Conservation (phyloP, 2,329 filamentous ascomycete species). For the Colletotrichum filicis region DNA sequence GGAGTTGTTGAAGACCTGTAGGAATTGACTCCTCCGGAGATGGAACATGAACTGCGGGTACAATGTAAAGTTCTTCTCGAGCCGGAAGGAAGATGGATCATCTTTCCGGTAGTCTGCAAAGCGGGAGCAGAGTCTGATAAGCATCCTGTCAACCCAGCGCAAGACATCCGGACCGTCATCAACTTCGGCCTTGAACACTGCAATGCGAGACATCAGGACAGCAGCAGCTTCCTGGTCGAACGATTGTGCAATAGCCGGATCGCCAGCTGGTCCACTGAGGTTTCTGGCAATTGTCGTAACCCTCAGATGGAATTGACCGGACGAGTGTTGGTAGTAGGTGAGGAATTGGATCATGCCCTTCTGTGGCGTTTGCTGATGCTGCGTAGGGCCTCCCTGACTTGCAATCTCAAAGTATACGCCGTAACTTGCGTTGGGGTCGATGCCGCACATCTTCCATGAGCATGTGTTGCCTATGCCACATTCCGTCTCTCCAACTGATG, state of each 20-base stretch:
- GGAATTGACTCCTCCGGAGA: slow-evolving; percentile 93
- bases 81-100: slow-evolving; percentile 93
- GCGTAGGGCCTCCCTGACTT: slow-evolving; percentile 86
- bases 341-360: slow-evolving; percentile 98
- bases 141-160: slow-evolving; percentile 98
- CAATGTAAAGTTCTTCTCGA: slow-evolving; percentile 98
- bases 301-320: slow-evolving; percentile 93
- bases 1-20: slow-evolving; percentile 99
- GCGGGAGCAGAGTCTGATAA: slow-evolving; percentile 93
- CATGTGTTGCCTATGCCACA: slow-evolving; percentile 99
- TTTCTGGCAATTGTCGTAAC: slow-evolving; percentile 95
- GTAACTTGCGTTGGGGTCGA: slow-evolving; percentile 93
- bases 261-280: slow-evolving; percentile 91
- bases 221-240: slow-evolving; percentile 99
- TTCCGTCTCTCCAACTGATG: slow-evolving; percentile 96
- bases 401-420: slow-evolving; percentile 98
- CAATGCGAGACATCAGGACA: slow-evolving; percentile 98
- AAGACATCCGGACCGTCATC: slow-evolving; percentile 98
- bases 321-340: slow-evolving; percentile 98
- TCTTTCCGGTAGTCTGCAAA: slow-evolving; percentile 99
- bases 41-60: slow-evolving; percentile 99
- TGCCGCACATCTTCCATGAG: slow-evolving; percentile 99
- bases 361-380: slow-evolving; percentile 87
- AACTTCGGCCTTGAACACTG: slow-evolving; percentile 98
- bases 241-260: slow-evolving; percentile 93